Evolutionary conservation across 2,329 filamentous ascomycete species (phyloP).

Genomic region (Graphium sp.): DNA sequence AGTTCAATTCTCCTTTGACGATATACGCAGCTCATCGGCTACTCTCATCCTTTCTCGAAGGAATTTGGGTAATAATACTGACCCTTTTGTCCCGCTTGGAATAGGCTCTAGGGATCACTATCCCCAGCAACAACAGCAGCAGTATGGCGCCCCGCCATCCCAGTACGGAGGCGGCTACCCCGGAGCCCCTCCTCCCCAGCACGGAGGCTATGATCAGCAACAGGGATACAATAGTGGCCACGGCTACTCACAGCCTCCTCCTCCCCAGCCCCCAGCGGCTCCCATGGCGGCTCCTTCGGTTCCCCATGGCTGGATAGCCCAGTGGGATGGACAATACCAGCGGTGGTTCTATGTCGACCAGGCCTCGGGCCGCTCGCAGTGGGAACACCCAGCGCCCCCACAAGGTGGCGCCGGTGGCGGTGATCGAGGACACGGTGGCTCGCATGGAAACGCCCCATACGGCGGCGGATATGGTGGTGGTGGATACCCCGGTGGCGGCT

Average conservation of each 20-base stretch:
- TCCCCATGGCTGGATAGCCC: conserved; percentile 42
- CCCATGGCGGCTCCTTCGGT: conserved; percentile 25
- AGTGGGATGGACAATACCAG: conserved; percentile 44
- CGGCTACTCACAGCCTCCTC: conserved; percentile 5
- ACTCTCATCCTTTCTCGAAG: conserved; percentile 1
- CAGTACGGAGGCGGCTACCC: conserved; percentile 6
- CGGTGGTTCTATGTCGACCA: conserved; percentile 51
- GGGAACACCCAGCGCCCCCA: conserved; percentile 33
- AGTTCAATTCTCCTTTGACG: conserved; percentile 6
- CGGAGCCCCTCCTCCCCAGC: conserved; percentile 3
- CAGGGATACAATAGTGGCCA: conserved; percentile 1
- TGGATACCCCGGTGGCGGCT: conserved; percentile 8
- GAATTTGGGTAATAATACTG: neutral
- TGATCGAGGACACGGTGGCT: conserved; percentile 1
- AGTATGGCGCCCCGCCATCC: neutral
- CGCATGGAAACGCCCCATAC: neutral
- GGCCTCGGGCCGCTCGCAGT: conserved; percentile 43
- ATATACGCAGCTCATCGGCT: conserved; percentile 3
- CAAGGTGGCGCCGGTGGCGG: conserved; percentile 1
- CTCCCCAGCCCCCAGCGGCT: conserved; percentile 9
- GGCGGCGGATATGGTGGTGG: conserved; percentile 5
- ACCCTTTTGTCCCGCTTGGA: neutral
- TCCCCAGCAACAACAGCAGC: conserved; percentile 1
- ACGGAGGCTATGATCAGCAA: neutral
- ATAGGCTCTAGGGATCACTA: neutral